Evolutionary conservation across 176 grass and related monocot species (phyloP).

Genomic region (barley (Hordeum vulgare)): MorexV3_pseudomolecules_assembly NC_058521.1:13864104-13864603

Average conservation of each 20-base stretch:
- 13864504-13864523: constrained; percentile 82
- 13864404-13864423: constrained; percentile 96
- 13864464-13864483: constrained; percentile 92
- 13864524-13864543: constrained; percentile 19
- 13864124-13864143: constrained; percentile 99
- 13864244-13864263: constrained; percentile 98
- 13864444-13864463: constrained; percentile 99
- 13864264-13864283: constrained; percentile 93
- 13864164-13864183: constrained; percentile 99
- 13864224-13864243: constrained; percentile 21
- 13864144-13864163: constrained; percentile 98
- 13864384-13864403: constrained; percentile 94
- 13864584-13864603: background rate
- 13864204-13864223: background rate
- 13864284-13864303: constrained; percentile 94
- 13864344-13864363: constrained; percentile 93
- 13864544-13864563: constrained; percentile 8
- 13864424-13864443: constrained; percentile 95
- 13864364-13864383: constrained; percentile 98
- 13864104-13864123: constrained; percentile 68
- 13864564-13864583: background rate
- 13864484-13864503: constrained; percentile 99
- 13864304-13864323: constrained; percentile 93
- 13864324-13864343: constrained; percentile 95
- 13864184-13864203: constrained; percentile 24